Base-by-base conservation (phyloP, 2,329 filamentous ascomycete genomes). In the Scedosporium minutisporum region DNA sequence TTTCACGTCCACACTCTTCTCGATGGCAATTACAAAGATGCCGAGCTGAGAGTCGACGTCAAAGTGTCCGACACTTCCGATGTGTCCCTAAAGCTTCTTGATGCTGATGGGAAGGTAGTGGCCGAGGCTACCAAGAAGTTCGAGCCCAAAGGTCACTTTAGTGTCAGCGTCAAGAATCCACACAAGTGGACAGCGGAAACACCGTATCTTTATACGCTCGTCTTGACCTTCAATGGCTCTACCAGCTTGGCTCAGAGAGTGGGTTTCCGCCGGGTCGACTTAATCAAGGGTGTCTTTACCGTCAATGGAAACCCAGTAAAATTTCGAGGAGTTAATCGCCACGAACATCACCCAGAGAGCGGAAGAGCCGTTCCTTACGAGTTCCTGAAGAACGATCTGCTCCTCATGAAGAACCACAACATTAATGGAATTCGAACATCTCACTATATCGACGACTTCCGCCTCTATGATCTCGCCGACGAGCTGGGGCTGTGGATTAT, bases 161-260 rank as follows among this genome's bases (percentile, higher is more conserved):
- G 70, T 6, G 67, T 83, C 57, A 73, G 63, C 1, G 74, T 88
- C 6, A 64, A 73, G 7, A 73, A 80, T 16, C 85, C 86, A 29
- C 65, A 77, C 21, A 86, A 87, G 62, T 90, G 87, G 87, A 88
- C 86, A 0, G 87, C 87, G 0, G 87, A 90, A 71, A 83, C 82
- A 0, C 87, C 87, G 0, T 78, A 84, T 62, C 71, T 90, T 0
- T 89, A 90, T 44, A 78, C 77, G 0, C 66, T 84, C 1, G 68
- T 74, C 10, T 69, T 77, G 14, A 75, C 72, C 14, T 72, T 76
- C 42, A 59, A 58, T 3, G 65, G 61, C 9, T 67, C 74, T 66
- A 77, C 72, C 21, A 55, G 6, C 16, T 70, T 85, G 14, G 69
- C 74, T 0, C 85, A 88, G 23, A 78, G 76, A 0, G 76, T 89